Evolutionary conservation across 331 rosid genomes (phyloP), one percentile per base, ranked within the genome.

Genomic region (Pyrus hybrid): DNA sequence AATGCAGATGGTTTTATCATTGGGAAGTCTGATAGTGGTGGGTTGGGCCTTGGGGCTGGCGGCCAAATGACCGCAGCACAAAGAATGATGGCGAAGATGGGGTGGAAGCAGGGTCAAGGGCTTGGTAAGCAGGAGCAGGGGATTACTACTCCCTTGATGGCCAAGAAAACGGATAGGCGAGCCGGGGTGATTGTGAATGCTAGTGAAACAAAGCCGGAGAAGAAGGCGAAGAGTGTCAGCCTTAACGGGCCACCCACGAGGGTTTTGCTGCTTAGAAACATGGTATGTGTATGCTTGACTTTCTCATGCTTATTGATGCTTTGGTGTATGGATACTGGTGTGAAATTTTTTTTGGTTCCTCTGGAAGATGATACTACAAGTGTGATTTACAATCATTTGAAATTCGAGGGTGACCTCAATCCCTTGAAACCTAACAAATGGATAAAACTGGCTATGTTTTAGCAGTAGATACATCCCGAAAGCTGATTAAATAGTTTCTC

Each of bases 11-110:
- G 99, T 7, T 94, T 94, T 77, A 85, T 43, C 26, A 94, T 94
- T 53, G 99, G 97, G 60, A 94, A 92, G 82, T 87, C 93, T 33
- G 99, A 94, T 62, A 94, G 92, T 0, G 96, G 83, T 1, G 97
- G 99, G 13, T 78, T 92, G 88, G 99, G 99, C 0, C 86, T 94
- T 1, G 97, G 99, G 28, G 97, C 97, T 0, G 99, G 99, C 9
- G 99, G 99, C 43, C 97, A 94, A 75, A 94, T 94, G 99, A 94
- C 97, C 2, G 99, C 99, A 5, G 99, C 97, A 0, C 99, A 92
- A 54, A 83, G 97, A 71, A 94, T 94, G 99, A 94, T 94, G 99
- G 99, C 97, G 5, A 94, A 92, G 87, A 94, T 94, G 99, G 99
- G 99, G 73, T 94, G 93, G 99, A 94, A 94, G 77, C 84, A 92